Evolutionary conservation across 495 filamentous ascomycete species (phyloP), one percentile per base, ranked within the genome.

Genomic region (Trichoderma orchidacearum): DNA sequence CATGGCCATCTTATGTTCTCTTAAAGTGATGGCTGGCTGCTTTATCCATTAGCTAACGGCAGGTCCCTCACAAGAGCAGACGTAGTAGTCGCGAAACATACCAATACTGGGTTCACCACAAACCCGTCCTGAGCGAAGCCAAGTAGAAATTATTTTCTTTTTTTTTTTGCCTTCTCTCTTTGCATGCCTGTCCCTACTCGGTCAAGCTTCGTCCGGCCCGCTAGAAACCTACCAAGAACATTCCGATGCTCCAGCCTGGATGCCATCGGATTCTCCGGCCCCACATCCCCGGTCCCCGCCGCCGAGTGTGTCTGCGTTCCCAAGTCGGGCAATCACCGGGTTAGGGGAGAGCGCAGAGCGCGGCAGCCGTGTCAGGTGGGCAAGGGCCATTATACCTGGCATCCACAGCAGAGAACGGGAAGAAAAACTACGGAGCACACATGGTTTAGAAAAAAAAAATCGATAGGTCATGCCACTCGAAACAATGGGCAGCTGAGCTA

Each of bases 401-500:
- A n/a, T n/a, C 36, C 36, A n/a, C 36, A 41, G 9, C 18, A 48
- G 18, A 11, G 11, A 7, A 48, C 3, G 36, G 9, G 8, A 48
- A 25, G 18, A 7, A 48, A 48, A 17, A 48, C n/a, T n/a, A n/a
- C n/a, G n/a, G n/a, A n/a, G n/a, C n/a, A n/a, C n/a, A n/a, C n/a
- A n/a, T n/a, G n/a, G n/a, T n/a, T n/a, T n/a, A 48, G 15, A 25
- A 6, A 45, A 23, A 45, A 45, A 45, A 18, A 21, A n/a, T 45
- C 3, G 41, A 7, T 48, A 23, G 41, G 41, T 48, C 41, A 48
- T 48, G 41, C 41, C 41, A 23, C 41, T 48, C 41, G 41, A 48
- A 48, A 48, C 41, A 48, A 25, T 48, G 41, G 41, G 21, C 41
- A 48, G 41, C 41, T 48, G 41, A 48, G 41, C 41, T 48, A 48